A percentile compares a stretch with the other conserved stretches of the same genome.
Evolutionary conservation across 148 eudicot genomes (phyloP).

Genomic region (Vaccinium corymbosum): DNA sequence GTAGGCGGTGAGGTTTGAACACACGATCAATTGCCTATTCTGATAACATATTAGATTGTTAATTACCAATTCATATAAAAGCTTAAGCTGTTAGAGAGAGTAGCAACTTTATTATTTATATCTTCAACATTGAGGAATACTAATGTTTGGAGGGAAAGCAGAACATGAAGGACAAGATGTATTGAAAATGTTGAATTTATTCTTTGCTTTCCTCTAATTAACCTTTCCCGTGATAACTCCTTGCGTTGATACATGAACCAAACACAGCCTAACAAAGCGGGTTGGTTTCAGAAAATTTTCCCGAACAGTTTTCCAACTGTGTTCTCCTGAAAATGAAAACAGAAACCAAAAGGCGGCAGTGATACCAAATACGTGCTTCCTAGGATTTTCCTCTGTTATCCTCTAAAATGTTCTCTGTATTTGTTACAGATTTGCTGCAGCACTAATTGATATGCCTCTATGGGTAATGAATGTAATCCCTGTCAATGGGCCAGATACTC

Average conservation of each 20-base stretch:
- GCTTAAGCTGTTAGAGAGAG: too few relatives aligned
- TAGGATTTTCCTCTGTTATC: neutral
- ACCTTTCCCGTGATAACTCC: too few relatives aligned
- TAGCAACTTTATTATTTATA: too few relatives aligned
- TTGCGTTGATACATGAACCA: too few relatives aligned
- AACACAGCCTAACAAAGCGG: too few relatives aligned
- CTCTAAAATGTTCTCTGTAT: conserved; percentile 4
- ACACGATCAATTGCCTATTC: too few relatives aligned
- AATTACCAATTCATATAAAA: too few relatives aligned
- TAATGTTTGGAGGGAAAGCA: neutral
- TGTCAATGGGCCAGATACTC: conserved; percentile 64
- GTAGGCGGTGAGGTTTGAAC: too few relatives aligned
- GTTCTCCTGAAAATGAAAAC: neutral
- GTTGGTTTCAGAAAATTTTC: neutral
- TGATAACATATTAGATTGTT: too few relatives aligned
- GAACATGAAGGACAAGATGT: neutral
- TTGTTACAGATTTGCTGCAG: conserved; percentile 77
- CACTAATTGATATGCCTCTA: conserved; percentile 54
- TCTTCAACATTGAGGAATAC: neutral
- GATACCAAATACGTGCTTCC: neutral
- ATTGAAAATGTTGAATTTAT: neutral
- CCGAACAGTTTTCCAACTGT: neutral
- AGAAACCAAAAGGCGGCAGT: neutral
- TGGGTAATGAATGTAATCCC: conserved; percentile 98
- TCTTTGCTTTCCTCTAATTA: neutral